Conservation (phyloP, 805 yeast genomes). For the Candida pseudoglaebosa region DNA sequence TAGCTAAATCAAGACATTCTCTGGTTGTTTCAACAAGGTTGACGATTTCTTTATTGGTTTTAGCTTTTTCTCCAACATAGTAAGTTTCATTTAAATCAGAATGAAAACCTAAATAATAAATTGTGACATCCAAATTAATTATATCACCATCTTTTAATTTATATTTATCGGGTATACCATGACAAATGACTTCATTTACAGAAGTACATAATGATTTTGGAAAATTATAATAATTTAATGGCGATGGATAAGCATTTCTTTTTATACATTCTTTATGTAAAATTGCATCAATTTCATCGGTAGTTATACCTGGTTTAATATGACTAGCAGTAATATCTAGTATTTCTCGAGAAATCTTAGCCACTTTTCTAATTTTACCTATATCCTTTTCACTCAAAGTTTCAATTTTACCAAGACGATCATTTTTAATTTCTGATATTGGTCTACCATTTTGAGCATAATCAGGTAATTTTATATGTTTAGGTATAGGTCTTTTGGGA, state of each 20-base stretch:
- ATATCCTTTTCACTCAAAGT: conserved; percentile 65
- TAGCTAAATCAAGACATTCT: conserved; percentile 81
- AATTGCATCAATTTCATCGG: conserved; percentile 84
- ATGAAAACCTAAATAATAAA: conserved; percentile 85
- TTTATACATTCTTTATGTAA: conserved; percentile 87
- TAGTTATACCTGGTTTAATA: conserved; percentile 82
- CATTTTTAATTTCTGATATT: conserved; percentile 66
- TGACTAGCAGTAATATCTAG: conserved; percentile 84
- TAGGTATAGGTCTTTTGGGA: conserved; percentile 69
- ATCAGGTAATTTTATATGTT: conserved; percentile 70
- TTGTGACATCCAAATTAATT: conserved; percentile 81
- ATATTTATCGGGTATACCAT: conserved; percentile 93
- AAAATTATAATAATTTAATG: conserved; percentile 88
- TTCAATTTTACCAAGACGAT: conserved; percentile 62
- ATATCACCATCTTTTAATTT: conserved; percentile 91
- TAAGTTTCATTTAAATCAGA: conserved; percentile 95
- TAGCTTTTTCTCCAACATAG: conserved; percentile 89
- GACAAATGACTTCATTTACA: conserved; percentile 92
- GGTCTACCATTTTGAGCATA: conserved; percentile 83
- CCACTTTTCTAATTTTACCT: conserved; percentile 71
- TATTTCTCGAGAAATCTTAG: conserved; percentile 78
- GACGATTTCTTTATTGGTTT: conserved; percentile 73
- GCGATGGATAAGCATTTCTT: conserved; percentile 90
- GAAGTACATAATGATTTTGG: conserved; percentile 93
- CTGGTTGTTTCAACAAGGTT: conserved; percentile 85